Conservation (phyloP, 129 eudicot genomes). For the Chrysanthemum seticuspe region DNA sequence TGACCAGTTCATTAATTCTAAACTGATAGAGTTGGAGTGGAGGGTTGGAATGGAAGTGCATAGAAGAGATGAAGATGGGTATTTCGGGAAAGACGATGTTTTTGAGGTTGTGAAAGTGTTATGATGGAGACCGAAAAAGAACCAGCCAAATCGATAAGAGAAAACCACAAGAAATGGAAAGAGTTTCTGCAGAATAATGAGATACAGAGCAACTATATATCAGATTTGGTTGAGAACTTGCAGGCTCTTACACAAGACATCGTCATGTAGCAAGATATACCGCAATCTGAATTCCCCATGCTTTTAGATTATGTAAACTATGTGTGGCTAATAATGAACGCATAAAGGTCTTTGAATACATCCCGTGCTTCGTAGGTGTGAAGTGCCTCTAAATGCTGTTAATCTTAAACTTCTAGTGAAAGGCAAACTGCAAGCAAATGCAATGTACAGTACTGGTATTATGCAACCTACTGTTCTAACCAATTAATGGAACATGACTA, state of each 20-base stretch:
- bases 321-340: neutral
- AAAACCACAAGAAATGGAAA: slow-evolving; percentile 48
- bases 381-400: too few relatives aligned
- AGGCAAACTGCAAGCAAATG: neutral
- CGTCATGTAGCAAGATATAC: neutral
- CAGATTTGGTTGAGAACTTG: slow-evolving; percentile 39
- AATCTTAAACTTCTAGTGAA: too few relatives aligned
- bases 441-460: slow-evolving; percentile 27
- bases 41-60: slow-evolving; percentile 53
- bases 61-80: slow-evolving; percentile 61
- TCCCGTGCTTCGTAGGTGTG: neutral
- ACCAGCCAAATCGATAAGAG: slow-evolving; percentile 23
- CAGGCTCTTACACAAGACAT: slow-evolving; percentile 1
- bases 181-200: slow-evolving; percentile 38
- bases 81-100: slow-evolving; percentile 48
- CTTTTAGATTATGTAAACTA: neutral
- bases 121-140: slow-evolving; percentile 36
- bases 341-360: neutral
- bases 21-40: slow-evolving; percentile 39
- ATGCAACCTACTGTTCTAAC: too few relatives aligned
- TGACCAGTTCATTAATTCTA: slow-evolving; percentile 44
- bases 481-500: too few relatives aligned
- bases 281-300: too few relatives aligned
- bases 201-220: slow-evolving; percentile 30
- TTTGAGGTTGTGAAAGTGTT: slow-evolving; percentile 37